Base-by-base conservation (phyloP, 768 basidiomycete genomes). In the Stropharia rugosoannulata region DNA sequence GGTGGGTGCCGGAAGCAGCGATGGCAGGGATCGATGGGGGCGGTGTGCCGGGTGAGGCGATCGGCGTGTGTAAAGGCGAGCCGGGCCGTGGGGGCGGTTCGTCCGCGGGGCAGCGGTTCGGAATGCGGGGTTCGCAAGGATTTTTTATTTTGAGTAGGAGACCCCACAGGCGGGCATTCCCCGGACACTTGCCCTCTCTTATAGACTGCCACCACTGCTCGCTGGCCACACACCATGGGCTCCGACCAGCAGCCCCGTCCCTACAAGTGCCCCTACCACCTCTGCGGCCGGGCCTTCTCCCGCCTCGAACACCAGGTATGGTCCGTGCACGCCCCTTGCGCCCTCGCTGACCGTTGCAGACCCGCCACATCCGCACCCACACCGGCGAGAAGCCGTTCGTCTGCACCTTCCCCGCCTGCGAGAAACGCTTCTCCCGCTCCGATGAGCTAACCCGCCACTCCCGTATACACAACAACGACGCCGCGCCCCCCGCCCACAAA, bases 311-410 rank as follows among this genome's bases (percentile, higher is more conserved):
- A 99, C 71, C 94, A 95, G 84, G 94, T 90, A 63, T 37, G 71
- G 63, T 32, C 12, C 51, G 6, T 27, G 13, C 54, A 41, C 51
- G 32, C 49, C 35, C 16, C 59, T 10, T 37, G 40, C 35, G 51
- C 51, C 46, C 43, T 49, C 52, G n/a, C 56, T 58, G 56, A 56
- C 58, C 25, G 27, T 37, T 36, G 35, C 70, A 98, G 93, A 99
- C 96, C 16, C 89, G 96, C 59, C 96, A 99, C 68, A 97, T 98
- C 52, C 89, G 96, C 57, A 99, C 95, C 0, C 96, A 99, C 71
- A 99, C 96, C 0, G 96, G 96, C 66, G 96, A 99, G 74, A 98
- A 97, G 64, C 96, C 96, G 2, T 98, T 98, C 65, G 81, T 84
- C 18, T 99, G 96, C 81, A 87, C 85, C 1, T 92, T 87, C 69